Percentiles rank a stretch among this genome's conserved stretches.
Evolutionary conservation across 2,329 filamentous ascomycete species (phyloP).

Genomic region (Phyllosticta citrichinensis): DNA sequence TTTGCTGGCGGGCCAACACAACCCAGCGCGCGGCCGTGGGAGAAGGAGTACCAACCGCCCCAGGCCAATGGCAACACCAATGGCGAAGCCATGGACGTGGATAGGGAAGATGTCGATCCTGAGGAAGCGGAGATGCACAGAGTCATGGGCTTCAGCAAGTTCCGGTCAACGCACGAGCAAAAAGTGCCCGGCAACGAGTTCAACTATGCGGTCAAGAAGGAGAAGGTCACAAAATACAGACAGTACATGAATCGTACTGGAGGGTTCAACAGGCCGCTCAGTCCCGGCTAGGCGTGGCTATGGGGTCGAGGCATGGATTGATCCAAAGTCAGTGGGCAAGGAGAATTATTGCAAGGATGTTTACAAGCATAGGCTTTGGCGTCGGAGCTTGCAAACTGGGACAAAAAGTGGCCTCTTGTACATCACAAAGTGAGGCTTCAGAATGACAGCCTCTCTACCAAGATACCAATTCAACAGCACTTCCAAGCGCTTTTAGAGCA

Average conservation of each 20-base stretch:
- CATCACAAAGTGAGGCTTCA: background rate
- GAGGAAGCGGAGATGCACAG: constrained; percentile 65
- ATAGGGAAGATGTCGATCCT: constrained; percentile 51
- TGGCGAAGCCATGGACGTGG: constrained; percentile 28
- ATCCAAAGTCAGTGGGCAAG: background rate
- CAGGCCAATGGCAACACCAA: constrained; percentile 11
- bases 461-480: background rate
- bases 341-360: background rate
- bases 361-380: background rate
- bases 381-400: background rate
- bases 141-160: constrained; percentile 83
- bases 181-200: constrained; percentile 79
- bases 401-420: background rate
- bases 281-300: constrained; percentile 21
- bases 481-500: background rate
- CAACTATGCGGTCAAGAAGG: constrained; percentile 71
- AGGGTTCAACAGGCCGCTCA: constrained; percentile 71
- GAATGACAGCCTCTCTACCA: background rate
- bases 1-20: background rate
- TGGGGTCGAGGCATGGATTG: background rate
- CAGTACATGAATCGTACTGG: constrained; percentile 92
- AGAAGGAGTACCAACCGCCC: background rate
- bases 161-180: constrained; percentile 77
- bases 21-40: constrained; percentile 4
- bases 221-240: constrained; percentile 88